Base-by-base conservation (phyloP, 2,329 filamentous ascomycete species). In the Fusarium goolgardi region DNA sequence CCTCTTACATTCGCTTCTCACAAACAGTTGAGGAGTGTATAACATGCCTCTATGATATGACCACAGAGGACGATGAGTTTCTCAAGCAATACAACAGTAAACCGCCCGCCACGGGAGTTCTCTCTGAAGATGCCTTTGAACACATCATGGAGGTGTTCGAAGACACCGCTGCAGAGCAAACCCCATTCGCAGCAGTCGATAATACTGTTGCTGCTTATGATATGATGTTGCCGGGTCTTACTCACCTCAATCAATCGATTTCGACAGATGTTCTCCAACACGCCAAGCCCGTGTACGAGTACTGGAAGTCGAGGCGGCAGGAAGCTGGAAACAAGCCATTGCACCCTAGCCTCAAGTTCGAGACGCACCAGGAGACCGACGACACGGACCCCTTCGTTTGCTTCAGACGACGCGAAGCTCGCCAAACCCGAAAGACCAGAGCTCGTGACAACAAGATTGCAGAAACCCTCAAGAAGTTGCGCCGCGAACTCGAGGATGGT, bases 321-420 rank as follows among this genome's bases (percentile, higher is more conserved):
- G 83, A 83, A 31, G 85, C 84, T 60, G 88, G 87, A 69, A 96
- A 95, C 77, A 89, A 86, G 72, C 82, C 90, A 8, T 82, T 98
- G 64, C 91, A 94, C 75, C 88, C 93, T 10, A 85, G 83, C 23
- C 88, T 98, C 77, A 97, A 97, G 82, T 96, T 97, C 70, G 96
- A 99, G 82, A 96, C 90, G 46, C 93, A 96, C 67, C 91, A 93
- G 76, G 95, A 98, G 70, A 96, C 91, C 64, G 96, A 99, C 78
- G 96, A 99, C 77, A 89, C 92, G 73, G 96, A 99, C 80, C 96
- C 96, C 49, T 99, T 97, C 81, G 94, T 99, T 75, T 99, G 96
- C 81, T 99, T 99, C 87, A 89, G 96, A 77, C 90, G 96, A 72
- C 92, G 96, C 68, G 96, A 99, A 80, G 92, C 97, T 46, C 91